phyloP scores from a whole-genome alignment of 345 rosid genomes.

The Populus tremula region DNA sequence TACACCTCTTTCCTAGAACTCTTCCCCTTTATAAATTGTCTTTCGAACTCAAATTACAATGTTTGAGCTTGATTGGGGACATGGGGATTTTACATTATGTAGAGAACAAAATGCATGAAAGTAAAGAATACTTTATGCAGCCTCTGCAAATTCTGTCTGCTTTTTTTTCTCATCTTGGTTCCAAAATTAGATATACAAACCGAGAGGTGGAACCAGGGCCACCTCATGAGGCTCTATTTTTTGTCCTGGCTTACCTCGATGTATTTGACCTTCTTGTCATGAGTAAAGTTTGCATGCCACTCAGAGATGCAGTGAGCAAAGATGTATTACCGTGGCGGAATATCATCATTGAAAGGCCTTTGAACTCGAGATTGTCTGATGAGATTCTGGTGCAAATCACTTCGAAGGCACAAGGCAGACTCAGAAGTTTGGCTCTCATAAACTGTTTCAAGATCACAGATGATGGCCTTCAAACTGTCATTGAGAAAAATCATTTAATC shows the following conservation, averaged over 20 bases:
- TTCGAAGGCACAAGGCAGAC: slow-evolving; percentile 50
- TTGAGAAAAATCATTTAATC: slow-evolving; percentile 55
- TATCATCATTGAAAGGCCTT: slow-evolving; percentile 40
- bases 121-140: neutral
- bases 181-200: neutral
- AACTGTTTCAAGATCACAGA: slow-evolving; percentile 55
- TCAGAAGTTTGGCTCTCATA: slow-evolving; percentile 43
- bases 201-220: slow-evolving; percentile 23
- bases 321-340: slow-evolving; percentile 60
- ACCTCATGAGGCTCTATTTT: slow-evolving; percentile 53
- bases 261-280: slow-evolving; percentile 55
- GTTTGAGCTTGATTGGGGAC: neutral
- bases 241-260: slow-evolving; percentile 62
- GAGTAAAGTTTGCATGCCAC: slow-evolving; percentile 41
- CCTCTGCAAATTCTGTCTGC: neutral
- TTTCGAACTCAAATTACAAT: neutral
- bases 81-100: neutral
- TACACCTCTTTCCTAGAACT: neutral
- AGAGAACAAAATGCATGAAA: neutral
- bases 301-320: slow-evolving; percentile 46
- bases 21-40: neutral
- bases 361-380: slow-evolving; percentile 47
- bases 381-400: slow-evolving; percentile 43
- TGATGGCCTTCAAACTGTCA: slow-evolving; percentile 51
- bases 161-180: neutral